Base-by-base conservation (phyloP, 148 eudicot species). In the Mesembryanthemum crystallinum region DNA sequence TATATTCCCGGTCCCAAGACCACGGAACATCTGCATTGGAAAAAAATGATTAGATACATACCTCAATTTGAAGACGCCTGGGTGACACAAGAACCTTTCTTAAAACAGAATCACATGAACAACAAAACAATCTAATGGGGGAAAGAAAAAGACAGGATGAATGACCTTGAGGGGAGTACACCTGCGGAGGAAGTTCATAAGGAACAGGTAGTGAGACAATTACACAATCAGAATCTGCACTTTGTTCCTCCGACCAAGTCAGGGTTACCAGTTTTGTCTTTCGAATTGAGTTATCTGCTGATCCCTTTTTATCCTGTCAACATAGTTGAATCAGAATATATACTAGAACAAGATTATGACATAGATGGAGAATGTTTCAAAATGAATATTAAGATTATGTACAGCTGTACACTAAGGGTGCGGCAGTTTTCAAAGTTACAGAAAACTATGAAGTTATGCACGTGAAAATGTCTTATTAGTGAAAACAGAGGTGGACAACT, bases 1-100 rank as follows among this genome's bases (percentile, higher is more conserved):
- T 80, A 79, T 92, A 94, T 64, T 74, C 72, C 18, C 96, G 83
- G 61, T 95, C 98, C 98, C 98, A 95, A 4, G 97, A 92, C 98
- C 97, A 95, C 0, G 98, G 98, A 43, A 89, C 82, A 79, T 95
- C 98, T 95, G 92, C 47, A 80, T 70, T 27, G 30, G 42, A 66
- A 32, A 37, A 51, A 37, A 52, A 49, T 76, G 14, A 20, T 73
- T n/a, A 69, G 42, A 51, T 0, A n/a, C n/a, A n/a, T n/a, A n/a
- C n/a, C n/a, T n/a, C n/a, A n/a, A n/a, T n/a, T 37, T 3, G 52
- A 61, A 0, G 12, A 17, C 11, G 20, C 63, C 12, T 12, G 45
- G 7, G 71, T 28, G 20, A 21, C 43, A 27, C 17, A 52, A 51
- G 52, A 8, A 14, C 21, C 64, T 33, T 37, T 58, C 27, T 54